These are phyloP conservation scores for Cladosporium oxysporum DNA, from an alignment of 2,329 filamentous ascomycete genomes.

Conservation along the genomic window DNA sequence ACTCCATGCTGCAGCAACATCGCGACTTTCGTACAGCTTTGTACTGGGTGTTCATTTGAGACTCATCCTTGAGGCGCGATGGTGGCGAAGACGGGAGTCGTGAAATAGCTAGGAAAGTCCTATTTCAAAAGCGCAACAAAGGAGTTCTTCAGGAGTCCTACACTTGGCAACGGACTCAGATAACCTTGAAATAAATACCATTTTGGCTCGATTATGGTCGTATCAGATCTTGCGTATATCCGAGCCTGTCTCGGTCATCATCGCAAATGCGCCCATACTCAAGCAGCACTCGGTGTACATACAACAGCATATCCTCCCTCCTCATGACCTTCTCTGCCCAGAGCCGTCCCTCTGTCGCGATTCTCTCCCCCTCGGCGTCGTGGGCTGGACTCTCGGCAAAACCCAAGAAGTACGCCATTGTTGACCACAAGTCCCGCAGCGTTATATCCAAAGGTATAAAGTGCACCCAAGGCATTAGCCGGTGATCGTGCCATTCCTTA, in stretches of 20 bases:
- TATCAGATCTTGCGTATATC: conserved; percentile 11
- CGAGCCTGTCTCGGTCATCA: conserved; percentile 22
- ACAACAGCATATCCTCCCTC: conserved; percentile 28
- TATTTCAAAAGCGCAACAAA: too few species aligned
- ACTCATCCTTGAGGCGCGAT: too few species aligned
- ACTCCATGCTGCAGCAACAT: too few species aligned
- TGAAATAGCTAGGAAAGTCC: too few species aligned
- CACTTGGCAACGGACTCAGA: too few species aligned
- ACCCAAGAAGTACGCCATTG: conserved; percentile 32
- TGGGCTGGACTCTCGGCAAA: conserved; percentile 16
- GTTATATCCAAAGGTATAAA: conserved; percentile 38
- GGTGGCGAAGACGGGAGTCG: too few species aligned
- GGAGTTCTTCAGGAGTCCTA: too few species aligned
- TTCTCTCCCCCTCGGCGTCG: conserved; percentile 24
- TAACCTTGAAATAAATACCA: too few species aligned
- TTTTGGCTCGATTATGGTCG: too few species aligned
- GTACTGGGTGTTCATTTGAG: too few species aligned
- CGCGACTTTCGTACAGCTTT: too few species aligned
- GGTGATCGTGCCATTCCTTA: conserved; percentile 41
- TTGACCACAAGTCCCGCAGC: conserved; percentile 32
- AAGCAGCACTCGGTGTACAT: conserved; percentile 29
- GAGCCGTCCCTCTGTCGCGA: conserved; percentile 28
- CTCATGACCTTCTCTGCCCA: conserved; percentile 29
- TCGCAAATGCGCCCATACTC: conserved; percentile 28
- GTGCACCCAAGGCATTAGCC: conserved; percentile 40